A percentile compares a stretch with the other conserved stretches of the same genome.
phyloP scores from a whole-genome alignment of 495 filamentous ascomycete genomes.

The Extremus antarcticus region DNA sequence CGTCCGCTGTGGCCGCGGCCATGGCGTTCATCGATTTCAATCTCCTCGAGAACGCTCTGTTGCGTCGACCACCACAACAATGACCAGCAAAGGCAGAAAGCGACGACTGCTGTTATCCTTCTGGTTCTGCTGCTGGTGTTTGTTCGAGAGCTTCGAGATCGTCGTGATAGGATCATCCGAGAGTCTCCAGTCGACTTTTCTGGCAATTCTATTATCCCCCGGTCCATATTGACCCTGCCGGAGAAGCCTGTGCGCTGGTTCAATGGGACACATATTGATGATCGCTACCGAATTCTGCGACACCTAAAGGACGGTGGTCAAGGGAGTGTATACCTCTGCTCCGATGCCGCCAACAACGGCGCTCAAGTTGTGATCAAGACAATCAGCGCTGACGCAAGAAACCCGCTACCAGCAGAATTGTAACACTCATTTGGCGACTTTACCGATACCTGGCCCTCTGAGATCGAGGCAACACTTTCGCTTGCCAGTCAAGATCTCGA shows the following conservation, averaged over 20 bases:
- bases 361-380: neutral
- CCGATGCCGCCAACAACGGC: neutral
- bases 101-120: too few relatives aligned
- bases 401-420: neutral
- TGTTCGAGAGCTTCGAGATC: neutral
- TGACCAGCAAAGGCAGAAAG: too few relatives aligned
- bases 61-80: too few relatives aligned
- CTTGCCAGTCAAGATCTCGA: neutral
- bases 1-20: too few relatives aligned
- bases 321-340: neutral
- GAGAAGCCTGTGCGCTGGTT: neutral
- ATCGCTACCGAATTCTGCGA: neutral
- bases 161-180: neutral
- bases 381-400: neutral
- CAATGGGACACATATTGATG: neutral
- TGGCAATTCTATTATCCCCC: too few relatives aligned
- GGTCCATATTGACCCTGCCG: neutral
- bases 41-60: too few relatives aligned
- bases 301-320: neutral
- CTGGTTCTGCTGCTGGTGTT: neutral
- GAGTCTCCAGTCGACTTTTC: neutral
- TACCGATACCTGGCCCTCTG: neutral
- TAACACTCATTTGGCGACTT: neutral
- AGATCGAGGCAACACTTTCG: neutral
- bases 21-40: too few relatives aligned